Conservation (phyloP, 495 filamentous ascomycete genomes). For the Baudoinia panamericana region DNA sequence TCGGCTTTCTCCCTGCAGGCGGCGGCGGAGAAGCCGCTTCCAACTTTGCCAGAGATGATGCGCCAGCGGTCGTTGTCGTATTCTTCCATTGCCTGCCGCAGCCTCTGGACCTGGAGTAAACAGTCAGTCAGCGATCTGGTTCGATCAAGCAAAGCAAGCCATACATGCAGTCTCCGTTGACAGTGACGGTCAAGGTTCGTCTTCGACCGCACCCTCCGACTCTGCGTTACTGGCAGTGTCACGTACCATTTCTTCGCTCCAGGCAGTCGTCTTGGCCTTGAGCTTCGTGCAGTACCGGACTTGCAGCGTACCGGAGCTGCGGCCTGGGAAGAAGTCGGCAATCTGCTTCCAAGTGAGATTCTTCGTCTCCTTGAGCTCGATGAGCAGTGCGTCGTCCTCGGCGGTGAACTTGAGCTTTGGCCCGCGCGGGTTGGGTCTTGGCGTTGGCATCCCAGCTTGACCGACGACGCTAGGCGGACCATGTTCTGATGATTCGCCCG, state of each 20-base stretch:
- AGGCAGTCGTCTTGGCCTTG: conserved; percentile 80
- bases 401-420: conserved; percentile 84
- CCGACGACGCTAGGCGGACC: conserved; percentile 63
- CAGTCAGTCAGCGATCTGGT: conserved; percentile 23
- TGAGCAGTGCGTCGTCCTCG: conserved; percentile 70
- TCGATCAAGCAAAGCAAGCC: too few species aligned
- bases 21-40: conserved; percentile 66
- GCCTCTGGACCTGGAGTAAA: conserved; percentile 51
- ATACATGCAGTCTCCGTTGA: too few species aligned
- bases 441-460: conserved; percentile 67
- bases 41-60: conserved; percentile 74
- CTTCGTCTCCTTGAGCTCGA: conserved; percentile 85
- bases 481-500: conserved; percentile 22
- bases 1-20: conserved; percentile 71
- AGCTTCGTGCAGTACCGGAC: conserved; percentile 90
- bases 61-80: conserved; percentile 88
- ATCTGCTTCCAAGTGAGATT: conserved; percentile 93
- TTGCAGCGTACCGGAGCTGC: conserved; percentile 76
- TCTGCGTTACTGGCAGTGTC: not conserved
- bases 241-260: conserved; percentile 83
- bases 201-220: too few species aligned
- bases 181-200: conserved; percentile 3
- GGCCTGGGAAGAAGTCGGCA: conserved; percentile 80
- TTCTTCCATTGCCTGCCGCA: conserved; percentile 66
- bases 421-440: conserved; percentile 60